These are phyloP conservation scores for Oidiodendron maius DNA, from an alignment of 495 filamentous ascomycete species.

Conservation along the genomic window DNA sequence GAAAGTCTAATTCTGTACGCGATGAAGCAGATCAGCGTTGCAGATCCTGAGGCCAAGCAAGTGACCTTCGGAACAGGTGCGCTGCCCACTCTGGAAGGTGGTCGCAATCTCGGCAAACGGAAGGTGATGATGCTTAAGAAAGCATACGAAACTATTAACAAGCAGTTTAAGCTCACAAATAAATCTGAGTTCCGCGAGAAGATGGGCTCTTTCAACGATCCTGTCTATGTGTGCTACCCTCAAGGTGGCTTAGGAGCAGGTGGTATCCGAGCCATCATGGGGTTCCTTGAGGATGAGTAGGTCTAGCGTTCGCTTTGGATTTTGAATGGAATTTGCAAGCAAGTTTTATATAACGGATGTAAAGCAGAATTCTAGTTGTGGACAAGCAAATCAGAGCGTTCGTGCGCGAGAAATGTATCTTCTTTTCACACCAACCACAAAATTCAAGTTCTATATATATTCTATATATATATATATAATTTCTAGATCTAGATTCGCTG, in stretches of 20 bases:
- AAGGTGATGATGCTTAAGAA: constrained; percentile 67
- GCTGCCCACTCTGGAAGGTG: constrained; percentile 57
- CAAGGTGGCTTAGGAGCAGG: constrained; percentile 70
- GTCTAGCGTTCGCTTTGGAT: too few relatives aligned
- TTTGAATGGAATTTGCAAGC: too few relatives aligned
- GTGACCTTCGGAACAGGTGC: constrained; percentile 82
- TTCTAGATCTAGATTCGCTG: too few relatives aligned
- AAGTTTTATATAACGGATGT: too few relatives aligned
- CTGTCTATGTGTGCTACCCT: constrained; percentile 77
- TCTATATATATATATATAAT: too few relatives aligned
- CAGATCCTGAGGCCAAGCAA: constrained; percentile 45
- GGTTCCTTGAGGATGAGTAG: constrained; percentile 65
- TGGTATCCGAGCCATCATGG: constrained; percentile 69
- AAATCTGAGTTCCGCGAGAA: constrained; percentile 88
- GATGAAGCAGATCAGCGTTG: constrained; percentile 59
- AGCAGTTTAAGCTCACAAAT: constrained; percentile 68
- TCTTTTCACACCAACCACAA: too few relatives aligned
- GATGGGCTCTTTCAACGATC: constrained; percentile 70
- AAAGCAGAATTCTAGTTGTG: too few relatives aligned
- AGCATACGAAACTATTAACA: constrained; percentile 71
- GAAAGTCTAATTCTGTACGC: constrained; percentile 72
- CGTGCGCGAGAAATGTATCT: too few relatives aligned
- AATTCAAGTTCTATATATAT: too few relatives aligned
- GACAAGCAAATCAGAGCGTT: too few relatives aligned
- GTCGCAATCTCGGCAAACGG: constrained; percentile 68